phyloP scores from a whole-genome alignment of 1,284 basidiomycete genomes.

The Cronartium quercuum region DNA sequence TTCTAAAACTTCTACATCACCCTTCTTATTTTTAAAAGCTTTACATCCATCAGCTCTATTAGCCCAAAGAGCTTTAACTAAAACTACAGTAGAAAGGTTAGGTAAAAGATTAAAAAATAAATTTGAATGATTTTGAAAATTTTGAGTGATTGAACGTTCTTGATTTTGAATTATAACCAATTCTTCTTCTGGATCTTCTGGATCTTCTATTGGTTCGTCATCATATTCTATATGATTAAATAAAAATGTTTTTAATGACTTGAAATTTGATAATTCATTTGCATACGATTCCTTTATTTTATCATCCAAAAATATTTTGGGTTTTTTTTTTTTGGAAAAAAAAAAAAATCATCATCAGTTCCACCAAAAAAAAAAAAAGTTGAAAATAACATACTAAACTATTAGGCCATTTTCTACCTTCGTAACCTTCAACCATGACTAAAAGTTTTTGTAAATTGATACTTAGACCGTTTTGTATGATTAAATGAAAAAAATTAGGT shows the following conservation, averaged over 20 bases:
- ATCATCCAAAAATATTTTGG: too few relatives aligned
- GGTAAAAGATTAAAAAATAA: not conserved
- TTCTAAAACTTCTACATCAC: not conserved
- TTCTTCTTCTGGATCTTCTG: not conserved
- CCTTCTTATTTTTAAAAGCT: not conserved
- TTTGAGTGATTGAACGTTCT: not conserved
- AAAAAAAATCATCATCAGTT: too few relatives aligned
- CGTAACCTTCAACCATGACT: not conserved
- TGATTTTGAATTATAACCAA: not conserved
- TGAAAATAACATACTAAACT: not conserved
- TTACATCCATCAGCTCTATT: not conserved
- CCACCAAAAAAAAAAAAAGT: not conserved
- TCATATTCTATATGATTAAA: not conserved
- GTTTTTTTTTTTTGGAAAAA: too few relatives aligned
- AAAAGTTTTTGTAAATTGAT: not conserved
- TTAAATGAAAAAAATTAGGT: not conserved
- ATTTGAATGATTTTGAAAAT: not conserved
- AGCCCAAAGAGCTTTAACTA: not conserved
- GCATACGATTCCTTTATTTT: not conserved
- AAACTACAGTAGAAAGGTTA: not conserved
- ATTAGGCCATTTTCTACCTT: not conserved
- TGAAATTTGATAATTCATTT: not conserved
- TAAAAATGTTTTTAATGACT: not conserved
- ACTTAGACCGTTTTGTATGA: not conserved
- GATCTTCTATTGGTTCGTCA: not conserved